Evolutionary conservation across 495 filamentous ascomycete species (phyloP).

Genomic region (Penicillium manginii): DNA sequence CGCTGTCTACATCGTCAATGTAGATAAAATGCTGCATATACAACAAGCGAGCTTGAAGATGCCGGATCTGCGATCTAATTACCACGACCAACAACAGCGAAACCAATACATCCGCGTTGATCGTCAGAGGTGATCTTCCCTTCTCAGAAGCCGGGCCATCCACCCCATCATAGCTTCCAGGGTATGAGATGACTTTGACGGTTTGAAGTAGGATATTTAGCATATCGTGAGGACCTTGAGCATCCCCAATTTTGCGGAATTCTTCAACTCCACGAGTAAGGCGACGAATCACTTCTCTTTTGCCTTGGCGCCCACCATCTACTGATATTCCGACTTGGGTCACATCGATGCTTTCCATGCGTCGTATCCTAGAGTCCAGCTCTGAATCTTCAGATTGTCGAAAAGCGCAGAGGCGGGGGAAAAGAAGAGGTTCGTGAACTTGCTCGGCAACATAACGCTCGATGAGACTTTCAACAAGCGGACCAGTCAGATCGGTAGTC

Average conservation of each 20-base stretch:
- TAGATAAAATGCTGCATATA: constrained; percentile 98
- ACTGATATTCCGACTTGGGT: constrained; percentile 89
- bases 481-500: constrained; percentile 91
- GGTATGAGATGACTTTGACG: constrained; percentile 76
- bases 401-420: constrained; percentile 78
- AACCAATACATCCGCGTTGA: constrained; percentile 95
- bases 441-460: constrained; percentile 95
- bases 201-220: constrained; percentile 85
- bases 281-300: constrained; percentile 70
- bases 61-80: constrained; percentile 85
- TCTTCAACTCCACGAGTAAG: constrained; percentile 81
- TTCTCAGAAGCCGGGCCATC: constrained; percentile 58
- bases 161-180: constrained; percentile 40
- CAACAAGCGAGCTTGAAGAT: constrained; percentile 82
- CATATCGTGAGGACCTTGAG: constrained; percentile 93
- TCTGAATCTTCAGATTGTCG: constrained; percentile 85
- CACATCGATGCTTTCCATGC: constrained; percentile 93
- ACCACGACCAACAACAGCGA: constrained; percentile 91
- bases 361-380: constrained; percentile 83
- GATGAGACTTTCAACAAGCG: constrained; percentile 87
- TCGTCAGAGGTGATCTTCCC: constrained; percentile 65
- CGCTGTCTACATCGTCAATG: constrained; percentile 94
- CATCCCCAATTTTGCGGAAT: constrained; percentile 83
- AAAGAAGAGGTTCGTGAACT: constrained; percentile 83
- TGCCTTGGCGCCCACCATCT: constrained; percentile 70